A percentile compares a stretch with the other conserved stretches of the same genome.
Evolutionary conservation across 352 stramenopile genomes (phyloP).

Genomic region (Albugo laibachii): DNA sequence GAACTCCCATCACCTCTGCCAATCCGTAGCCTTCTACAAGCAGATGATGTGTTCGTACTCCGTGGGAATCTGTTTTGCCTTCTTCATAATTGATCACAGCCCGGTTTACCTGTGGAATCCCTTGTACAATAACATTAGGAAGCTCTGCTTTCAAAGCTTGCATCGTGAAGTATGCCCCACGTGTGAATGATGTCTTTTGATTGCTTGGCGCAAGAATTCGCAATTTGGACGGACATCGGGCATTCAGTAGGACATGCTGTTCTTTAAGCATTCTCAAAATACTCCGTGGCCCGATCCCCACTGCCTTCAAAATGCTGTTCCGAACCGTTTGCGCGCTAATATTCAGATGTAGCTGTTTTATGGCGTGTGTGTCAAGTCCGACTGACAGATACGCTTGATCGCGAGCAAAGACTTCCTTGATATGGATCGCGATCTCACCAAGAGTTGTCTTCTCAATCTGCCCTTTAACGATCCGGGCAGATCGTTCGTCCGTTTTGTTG

Average conservation of each 20-base stretch:
- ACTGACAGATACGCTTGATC: conserved; percentile 92
- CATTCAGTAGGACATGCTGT: conserved; percentile 68
- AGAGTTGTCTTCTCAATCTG: conserved; percentile 98
- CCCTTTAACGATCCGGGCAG: conserved; percentile 95
- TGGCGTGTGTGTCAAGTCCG: conserved; percentile 92
- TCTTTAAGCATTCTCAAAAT: conserved; percentile 63
- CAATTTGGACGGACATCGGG: conserved; percentile 64
- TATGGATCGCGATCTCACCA: conserved; percentile 88
- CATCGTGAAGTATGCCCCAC: conserved; percentile 85
- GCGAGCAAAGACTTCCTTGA: conserved; percentile 95
- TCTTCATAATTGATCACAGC: conserved; percentile 98
- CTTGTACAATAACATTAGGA: conserved; percentile 94
- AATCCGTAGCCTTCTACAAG: conserved; percentile 98
- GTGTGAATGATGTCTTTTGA: conserved; percentile 69
- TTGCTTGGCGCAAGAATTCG: conserved; percentile 61
- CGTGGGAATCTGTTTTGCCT: conserved; percentile 24
- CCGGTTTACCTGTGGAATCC: conserved; percentile 93
- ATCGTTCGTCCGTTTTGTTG: conserved; percentile 91
- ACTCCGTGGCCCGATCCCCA: conserved; percentile 38
- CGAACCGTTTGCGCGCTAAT: conserved; percentile 84
- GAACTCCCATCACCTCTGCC: conserved; percentile 94
- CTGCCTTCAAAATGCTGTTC: conserved; percentile 80
- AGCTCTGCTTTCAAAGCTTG: conserved; percentile 91
- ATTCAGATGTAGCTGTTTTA: conserved; percentile 93
- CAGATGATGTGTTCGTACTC: conserved; percentile 83